Base-by-base conservation (phyloP, 78 protist species). In the Isochrysis galbana region DNA sequence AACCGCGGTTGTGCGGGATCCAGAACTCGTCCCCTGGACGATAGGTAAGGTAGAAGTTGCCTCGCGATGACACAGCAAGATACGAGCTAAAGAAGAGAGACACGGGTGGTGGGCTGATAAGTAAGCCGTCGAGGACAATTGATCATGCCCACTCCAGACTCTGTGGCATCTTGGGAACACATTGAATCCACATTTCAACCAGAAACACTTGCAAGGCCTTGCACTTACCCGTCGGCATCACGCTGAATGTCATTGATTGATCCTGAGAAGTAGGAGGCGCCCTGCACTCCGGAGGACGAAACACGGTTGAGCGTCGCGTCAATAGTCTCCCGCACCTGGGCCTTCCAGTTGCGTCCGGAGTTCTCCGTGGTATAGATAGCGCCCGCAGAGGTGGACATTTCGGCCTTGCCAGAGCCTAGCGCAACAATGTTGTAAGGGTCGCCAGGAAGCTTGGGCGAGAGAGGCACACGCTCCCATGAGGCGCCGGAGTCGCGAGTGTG, bases 371-470 rank as follows among this genome's bases (percentile, higher is more conserved):
- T 22, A 54, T 80, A 80, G 88, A 80, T 80, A 36, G 88, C 88
- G 88, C 88, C 88, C 14, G 84, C 84, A 5, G 55, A 44, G 11
- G 88, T 80, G 55, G 48, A 29, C 55, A 80, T 41, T 54, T 80
- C 88, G 38, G 88, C 88, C 88, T 80, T 80, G 88, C 88, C 88
- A 41, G 84, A 22, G 29, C 88, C 88, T 34, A 80, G 88, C 55
- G 88, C 88, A 23, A 26, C n/a, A 38, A 80, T 44, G 38, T 17
- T 1, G 39, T 41, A 26, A 11, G 88, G 88, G 39, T 80, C 88
- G 88, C 88, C 88, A 19, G 88, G 88, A 34, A 80, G 88, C 88
- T 80, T 80, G n/a, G 88, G 88, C 88, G 88, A 80, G 38, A 80
- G 88, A 34, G 88, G 88, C 47, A 80, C 51, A 25, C 88, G 88